These are phyloP conservation scores for Solanum ossicruentum DNA, from an alignment of 257 asterid species.

Conservation along the genomic window DNA sequence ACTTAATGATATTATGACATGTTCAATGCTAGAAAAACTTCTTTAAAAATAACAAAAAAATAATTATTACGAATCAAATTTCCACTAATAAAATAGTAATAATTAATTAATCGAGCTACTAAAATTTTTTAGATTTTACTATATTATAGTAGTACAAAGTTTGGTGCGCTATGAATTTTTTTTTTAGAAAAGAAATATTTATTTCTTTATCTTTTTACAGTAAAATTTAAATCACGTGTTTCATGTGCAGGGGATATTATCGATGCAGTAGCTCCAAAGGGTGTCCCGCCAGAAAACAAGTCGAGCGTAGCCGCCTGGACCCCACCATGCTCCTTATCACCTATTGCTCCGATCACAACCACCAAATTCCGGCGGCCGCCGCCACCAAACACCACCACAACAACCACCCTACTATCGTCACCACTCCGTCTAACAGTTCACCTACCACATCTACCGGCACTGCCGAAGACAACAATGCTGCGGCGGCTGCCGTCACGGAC, in stretches of 20 bases:
- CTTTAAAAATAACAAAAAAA: neutral
- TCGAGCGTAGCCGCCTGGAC: conserved; percentile 62
- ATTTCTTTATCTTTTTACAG: neutral
- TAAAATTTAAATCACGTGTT: conserved; percentile 12
- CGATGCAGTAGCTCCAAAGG: conserved; percentile 80
- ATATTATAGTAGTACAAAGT: neutral
- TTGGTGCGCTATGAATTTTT: neutral
- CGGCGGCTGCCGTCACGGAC: neutral
- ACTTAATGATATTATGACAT: too few relatives aligned
- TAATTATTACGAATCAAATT: too few relatives aligned
- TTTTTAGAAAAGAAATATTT: neutral
- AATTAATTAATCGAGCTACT: too few relatives aligned
- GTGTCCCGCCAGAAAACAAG: conserved; percentile 82
- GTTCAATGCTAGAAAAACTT: too few relatives aligned
- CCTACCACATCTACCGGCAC: conserved; percentile 1
- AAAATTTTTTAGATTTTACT: neutral
- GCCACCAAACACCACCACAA: conserved; percentile 36
- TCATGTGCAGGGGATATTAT: conserved; percentile 62
- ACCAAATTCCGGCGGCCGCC: conserved; percentile 25
- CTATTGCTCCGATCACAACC: conserved; percentile 59
- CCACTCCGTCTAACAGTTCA: neutral
- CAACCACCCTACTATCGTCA: conserved; percentile 2
- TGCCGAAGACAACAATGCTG: neutral
- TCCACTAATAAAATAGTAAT: too few relatives aligned
- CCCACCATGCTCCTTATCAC: conserved; percentile 67